Evolutionary conservation across 768 basidiomycete species (phyloP).

Genomic region (Terana coerulea): DNA sequence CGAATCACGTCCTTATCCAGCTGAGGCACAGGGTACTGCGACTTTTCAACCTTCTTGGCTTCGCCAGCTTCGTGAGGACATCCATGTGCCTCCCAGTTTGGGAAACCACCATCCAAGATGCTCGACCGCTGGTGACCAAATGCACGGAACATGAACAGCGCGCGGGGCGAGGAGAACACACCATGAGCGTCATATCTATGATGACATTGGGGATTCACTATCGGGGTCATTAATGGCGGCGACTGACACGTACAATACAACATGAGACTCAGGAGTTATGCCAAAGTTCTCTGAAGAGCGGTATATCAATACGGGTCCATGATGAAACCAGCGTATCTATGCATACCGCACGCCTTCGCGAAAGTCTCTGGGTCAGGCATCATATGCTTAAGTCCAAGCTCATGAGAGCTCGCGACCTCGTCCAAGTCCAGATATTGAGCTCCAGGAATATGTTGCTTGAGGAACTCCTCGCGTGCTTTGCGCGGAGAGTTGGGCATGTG

Average conservation of each 20-base stretch:
- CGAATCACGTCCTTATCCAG: constrained; percentile 49
- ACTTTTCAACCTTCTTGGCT: constrained; percentile 20
- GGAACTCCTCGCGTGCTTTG: constrained; percentile 66
- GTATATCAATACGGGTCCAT: not conserved
- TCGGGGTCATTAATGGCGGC: not conserved
- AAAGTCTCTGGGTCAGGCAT: constrained; percentile 74
- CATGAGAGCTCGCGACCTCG: constrained; percentile 66
- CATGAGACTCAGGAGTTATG: constrained; percentile 69
- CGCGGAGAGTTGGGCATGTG: constrained; percentile 89
- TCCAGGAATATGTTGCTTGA: constrained; percentile 60
- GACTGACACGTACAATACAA: constrained; percentile 61
- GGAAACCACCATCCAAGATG: constrained; percentile 91
- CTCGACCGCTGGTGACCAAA: constrained; percentile 87
- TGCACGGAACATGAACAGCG: constrained; percentile 90
- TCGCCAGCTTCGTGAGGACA: constrained; percentile 43
- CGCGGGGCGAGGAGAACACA: constrained; percentile 89
- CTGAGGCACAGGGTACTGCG: constrained; percentile 49
- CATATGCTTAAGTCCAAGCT: constrained; percentile 90
- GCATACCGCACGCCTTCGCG: constrained; percentile 75
- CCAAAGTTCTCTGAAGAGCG: constrained; percentile 56
- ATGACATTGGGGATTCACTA: no score
- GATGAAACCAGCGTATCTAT: not conserved
- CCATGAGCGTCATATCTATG: constrained; percentile 85
- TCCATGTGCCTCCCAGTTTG: constrained; percentile 71
- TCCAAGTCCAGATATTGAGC: constrained; percentile 81